These are phyloP conservation scores for Setaria italica DNA, from an alignment of 202 grass and related monocot species.

Conservation along the genomic window DNA sequence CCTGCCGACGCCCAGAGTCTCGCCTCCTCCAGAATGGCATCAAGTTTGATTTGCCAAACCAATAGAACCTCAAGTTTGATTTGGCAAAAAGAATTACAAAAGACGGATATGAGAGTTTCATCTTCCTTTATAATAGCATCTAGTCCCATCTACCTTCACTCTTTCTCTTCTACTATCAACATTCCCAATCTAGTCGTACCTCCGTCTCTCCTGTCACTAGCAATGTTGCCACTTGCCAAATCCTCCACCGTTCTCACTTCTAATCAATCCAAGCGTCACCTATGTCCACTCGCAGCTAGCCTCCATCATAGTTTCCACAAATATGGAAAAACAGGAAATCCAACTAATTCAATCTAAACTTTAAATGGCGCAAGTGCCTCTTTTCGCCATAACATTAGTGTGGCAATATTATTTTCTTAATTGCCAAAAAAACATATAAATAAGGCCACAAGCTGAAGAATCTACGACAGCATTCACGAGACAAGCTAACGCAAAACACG, in stretches of 20 bases:
- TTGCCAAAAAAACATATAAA: neutral
- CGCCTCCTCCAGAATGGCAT: no score
- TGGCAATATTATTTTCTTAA: neutral
- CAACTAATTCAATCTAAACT: neutral
- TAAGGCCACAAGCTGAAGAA: neutral
- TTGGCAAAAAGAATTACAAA: neutral
- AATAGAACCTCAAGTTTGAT: neutral
- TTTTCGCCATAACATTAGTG: neutral
- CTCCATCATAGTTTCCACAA: neutral
- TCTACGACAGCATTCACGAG: neutral
- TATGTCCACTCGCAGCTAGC: neutral
- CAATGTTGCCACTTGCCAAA: neutral
- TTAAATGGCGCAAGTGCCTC: neutral
- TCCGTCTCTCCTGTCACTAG: neutral
- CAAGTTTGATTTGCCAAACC: no score
- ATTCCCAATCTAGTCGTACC: neutral
- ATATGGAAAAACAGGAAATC: neutral
- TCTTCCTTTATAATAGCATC: neutral
- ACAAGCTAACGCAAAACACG: neutral
- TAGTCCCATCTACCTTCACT: no score
- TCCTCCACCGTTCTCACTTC: neutral
- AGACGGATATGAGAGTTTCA: neutral
- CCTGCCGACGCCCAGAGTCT: no score
- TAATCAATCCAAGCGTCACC: neutral
- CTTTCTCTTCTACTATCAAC: no score